phyloP scores from a whole-genome alignment of 306 rosid species.

The Malus sieversii region DNA sequence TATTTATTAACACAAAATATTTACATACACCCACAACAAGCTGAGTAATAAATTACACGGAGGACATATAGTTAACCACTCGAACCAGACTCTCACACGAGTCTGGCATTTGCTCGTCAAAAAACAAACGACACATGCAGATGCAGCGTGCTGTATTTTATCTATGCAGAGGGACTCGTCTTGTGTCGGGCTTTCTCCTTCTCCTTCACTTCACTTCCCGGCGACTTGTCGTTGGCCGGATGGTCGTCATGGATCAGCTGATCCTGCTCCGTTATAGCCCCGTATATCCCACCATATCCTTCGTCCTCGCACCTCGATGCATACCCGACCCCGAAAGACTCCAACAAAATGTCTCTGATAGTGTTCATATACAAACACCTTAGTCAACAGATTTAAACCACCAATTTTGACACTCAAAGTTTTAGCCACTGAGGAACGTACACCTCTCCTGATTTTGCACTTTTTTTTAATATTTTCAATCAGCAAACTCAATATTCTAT shows the following conservation, averaged over 20 bases:
- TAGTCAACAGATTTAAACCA: not conserved
- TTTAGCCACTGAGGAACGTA: no score
- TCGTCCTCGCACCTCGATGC: constrained; percentile 72
- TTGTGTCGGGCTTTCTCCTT: constrained; percentile 65
- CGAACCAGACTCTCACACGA: no score
- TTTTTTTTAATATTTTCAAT: no score
- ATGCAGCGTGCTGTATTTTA: not conserved
- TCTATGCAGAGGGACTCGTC: not conserved
- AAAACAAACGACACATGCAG: no score
- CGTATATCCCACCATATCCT: constrained; percentile 73
- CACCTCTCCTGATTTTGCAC: no score
- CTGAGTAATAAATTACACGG: no score
- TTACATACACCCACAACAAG: no score
- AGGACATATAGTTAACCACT: no score
- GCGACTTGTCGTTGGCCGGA: constrained; percentile 78
- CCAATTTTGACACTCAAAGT: not conserved
- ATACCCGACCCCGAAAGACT: constrained; percentile 79
- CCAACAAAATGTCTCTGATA: constrained; percentile 61
- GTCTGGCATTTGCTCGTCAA: no score
- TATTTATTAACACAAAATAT: no score
- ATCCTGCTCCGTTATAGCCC: constrained; percentile 18
- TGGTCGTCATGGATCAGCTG: constrained; percentile 43
- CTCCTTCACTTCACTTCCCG: constrained; percentile 92
- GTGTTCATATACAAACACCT: not conserved
- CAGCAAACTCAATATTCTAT: no score